Evolutionary conservation across 371 early-diverging fungal genomes (phyloP), one percentile per base, ranked within the genome.

Genomic region (Mortierella sp.): DNA sequence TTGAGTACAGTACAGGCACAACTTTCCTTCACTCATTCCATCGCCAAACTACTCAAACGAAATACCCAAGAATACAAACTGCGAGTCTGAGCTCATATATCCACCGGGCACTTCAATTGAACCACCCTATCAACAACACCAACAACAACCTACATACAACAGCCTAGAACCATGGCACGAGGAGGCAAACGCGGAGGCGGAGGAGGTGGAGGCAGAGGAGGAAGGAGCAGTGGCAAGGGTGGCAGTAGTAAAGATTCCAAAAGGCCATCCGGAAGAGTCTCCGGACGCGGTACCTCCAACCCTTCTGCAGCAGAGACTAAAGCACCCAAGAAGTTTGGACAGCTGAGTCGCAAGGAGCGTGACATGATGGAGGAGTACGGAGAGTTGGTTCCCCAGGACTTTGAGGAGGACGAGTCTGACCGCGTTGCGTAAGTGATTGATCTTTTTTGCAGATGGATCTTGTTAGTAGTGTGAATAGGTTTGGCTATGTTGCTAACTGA

Each of bases 311-410:
- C 74, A 0, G 86, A 81, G 11, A 79, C 29, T 58, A 55, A 90
- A 35, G 81, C 77, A 3, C 87, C 88, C 58, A 83, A 88, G 58
- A 90, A 90, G 71, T 90, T 88, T 72, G 90, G 90, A n/a, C 89
- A 90, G 58, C 77, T 91, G 10, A 88, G 88, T n/a, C 82, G 91
- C 76, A 88, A 89, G 77, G 90, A 90, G 77, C 89, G 90, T 38
- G 90, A 91, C 70, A 92, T 91, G 83, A 88, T 94, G 72, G 92
- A 93, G 60, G 94, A 94, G 56, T 94, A 94, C 78, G 94, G 94
- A 73, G 92, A 94, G 78, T 88, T 94, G 21, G 93, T 93, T n/a
- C 94, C 94, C 8, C 88, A 89, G 41, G 92, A 91, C 29, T 91
- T 92, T 54, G 91, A 90, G 24, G 90, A 90, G n/a, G 90, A 90